Evolutionary conservation across 257 asterid genomes (phyloP), one percentile per base, ranked within the genome.

Genomic region (Striga asiatica): DNA sequence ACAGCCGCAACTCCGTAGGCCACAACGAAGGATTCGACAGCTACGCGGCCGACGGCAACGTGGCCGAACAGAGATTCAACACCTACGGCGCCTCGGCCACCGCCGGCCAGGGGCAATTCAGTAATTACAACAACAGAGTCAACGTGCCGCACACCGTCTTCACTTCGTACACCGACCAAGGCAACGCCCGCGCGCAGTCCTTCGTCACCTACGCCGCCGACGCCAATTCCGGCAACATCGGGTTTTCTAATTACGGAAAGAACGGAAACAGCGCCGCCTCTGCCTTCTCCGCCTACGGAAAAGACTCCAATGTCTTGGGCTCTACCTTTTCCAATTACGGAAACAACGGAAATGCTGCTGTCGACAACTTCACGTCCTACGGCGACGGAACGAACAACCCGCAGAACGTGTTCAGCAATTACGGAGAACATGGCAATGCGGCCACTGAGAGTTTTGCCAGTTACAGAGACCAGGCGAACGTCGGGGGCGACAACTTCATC

Each of bases 391-490:
- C 78, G 3, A 91, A 91, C 20, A 62, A 27, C n/a, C 96, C 96
- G 1, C 19, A 61, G 12, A 87, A 84, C 21, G 64, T 65, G 18
- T 91, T 91, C 87, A 66, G 11, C 14, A 81, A 50, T 13, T 87
- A 87, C 70, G 94, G 80, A 11, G 38, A 72, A 0, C 72, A 66
- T 0, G 94, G 86, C 4, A 89, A 79, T 63, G 81, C 70, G 2
- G 83, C 83, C 1, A 38, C 69, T 0, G 95, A 86, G 25, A 76
- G 67, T 0, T 86, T 89, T 78, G 61, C 28, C 3, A 72, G n/a
- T 28, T 89, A 89, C 64, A 76, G 98, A 37, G 89, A 83, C 22
- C 78, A 80, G 27, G 42, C 96, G 37, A 89, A 86, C 22, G 93
- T 86, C 5, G 97, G 97, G 1, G 93, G 78, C 69, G 97, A 89